These are phyloP conservation scores for Fusarium sp. DNA, from an alignment of 2,329 filamentous ascomycete species.

Conservation along the genomic window DNA sequence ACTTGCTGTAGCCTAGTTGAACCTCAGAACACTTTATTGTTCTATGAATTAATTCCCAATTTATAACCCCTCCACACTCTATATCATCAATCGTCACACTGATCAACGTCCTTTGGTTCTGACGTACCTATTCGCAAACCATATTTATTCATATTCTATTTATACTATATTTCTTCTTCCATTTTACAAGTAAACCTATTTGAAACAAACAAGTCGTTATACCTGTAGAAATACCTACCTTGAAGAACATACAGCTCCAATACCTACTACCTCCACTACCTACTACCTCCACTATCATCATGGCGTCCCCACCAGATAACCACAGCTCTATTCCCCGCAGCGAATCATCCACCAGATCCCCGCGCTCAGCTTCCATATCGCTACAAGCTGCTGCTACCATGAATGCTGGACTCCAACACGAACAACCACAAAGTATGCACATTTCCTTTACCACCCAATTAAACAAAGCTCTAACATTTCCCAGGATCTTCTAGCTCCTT, in stretches of 20 bases:
- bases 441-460: neutral
- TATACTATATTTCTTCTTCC: neutral
- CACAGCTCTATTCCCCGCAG: constrained; percentile 36
- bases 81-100: neutral
- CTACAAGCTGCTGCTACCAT: constrained; percentile 81
- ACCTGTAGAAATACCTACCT: neutral
- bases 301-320: constrained; percentile 47
- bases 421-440: constrained; percentile 66
- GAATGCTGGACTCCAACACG: constrained; percentile 78
- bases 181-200: neutral
- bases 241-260: neutral
- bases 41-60: neutral
- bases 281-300: constrained; percentile 18
- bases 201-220: neutral
- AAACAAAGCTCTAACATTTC: constrained; percentile 15
- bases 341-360: constrained; percentile 69
- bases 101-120: neutral
- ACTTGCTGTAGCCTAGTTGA: neutral
- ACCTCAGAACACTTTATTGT: neutral
- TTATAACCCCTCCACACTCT: neutral
- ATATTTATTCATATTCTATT: neutral
- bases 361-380: constrained; percentile 74
- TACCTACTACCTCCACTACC: neutral
- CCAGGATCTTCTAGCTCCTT: constrained; percentile 66
- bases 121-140: neutral